Percentiles rank a stretch among this genome's conserved stretches.
Evolutionary conservation across 1,139 yeast species (phyloP).

Genomic region (Pichia sp.): DNA sequence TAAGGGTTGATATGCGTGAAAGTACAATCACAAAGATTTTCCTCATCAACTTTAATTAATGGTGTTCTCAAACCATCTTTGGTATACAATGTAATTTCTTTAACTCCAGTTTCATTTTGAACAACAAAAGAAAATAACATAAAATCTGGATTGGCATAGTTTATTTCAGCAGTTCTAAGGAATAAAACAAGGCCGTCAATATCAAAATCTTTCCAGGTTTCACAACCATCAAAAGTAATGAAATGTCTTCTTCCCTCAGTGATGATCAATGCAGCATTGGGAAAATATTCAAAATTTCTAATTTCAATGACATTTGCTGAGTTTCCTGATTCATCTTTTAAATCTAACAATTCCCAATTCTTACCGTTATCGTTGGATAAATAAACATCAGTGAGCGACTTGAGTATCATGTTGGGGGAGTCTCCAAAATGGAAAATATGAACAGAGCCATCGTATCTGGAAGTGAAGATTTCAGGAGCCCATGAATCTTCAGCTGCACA

Average conservation of each 20-base stretch:
- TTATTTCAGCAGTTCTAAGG: slow-evolving; percentile 14
- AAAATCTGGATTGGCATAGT: slow-evolving; percentile 19
- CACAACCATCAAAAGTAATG: slow-evolving; percentile 50
- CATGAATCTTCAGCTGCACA: slow-evolving; percentile 2
- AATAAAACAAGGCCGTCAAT: slow-evolving; percentile 14
- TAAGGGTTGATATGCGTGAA: slow-evolving; percentile 40
- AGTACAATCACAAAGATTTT: slow-evolving; percentile 34
- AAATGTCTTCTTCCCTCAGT: slow-evolving; percentile 34
- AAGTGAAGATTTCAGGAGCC: slow-evolving; percentile 2
- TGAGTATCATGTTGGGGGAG: slow-evolving; percentile 38
- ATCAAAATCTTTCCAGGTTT: slow-evolving; percentile 44
- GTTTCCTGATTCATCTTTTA: slow-evolving; percentile 23
- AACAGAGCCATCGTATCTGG: slow-evolving; percentile 1
- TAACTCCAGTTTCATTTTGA: neutral
- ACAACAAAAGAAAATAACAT: slow-evolving; percentile 17
- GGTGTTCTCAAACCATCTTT: slow-evolving; percentile 42
- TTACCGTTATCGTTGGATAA: slow-evolving; percentile 54
- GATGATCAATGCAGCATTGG: slow-evolving; percentile 46
- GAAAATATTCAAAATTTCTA: slow-evolving; percentile 34
- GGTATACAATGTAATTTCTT: slow-evolving; percentile 32
- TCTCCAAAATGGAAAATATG: slow-evolving; percentile 44
- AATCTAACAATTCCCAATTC: slow-evolving; percentile 35
- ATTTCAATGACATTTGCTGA: slow-evolving; percentile 26
- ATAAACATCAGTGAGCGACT: slow-evolving; percentile 28
- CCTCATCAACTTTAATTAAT: slow-evolving; percentile 31